Percentiles rank a stretch among this genome's conserved stretches.
Conservation (phyloP, 352 stramenopile genomes). For the Poterioochromonas sp. region DNA sequence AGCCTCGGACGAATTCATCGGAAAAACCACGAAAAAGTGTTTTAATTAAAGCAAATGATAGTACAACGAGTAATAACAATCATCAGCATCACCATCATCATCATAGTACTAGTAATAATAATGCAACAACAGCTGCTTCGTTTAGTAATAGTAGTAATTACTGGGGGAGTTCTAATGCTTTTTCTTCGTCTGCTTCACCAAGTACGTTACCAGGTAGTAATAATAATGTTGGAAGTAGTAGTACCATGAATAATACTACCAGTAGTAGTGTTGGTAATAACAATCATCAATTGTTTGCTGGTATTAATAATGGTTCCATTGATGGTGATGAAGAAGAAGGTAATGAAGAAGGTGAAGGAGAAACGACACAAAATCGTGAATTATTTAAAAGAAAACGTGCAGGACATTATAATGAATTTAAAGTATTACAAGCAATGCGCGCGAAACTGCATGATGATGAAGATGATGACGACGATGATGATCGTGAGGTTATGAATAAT, state of each 20-base stretch:
- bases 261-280: neutral
- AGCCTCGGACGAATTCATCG: no score
- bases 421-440: slow-evolving; percentile 24
- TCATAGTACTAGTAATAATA: neutral
- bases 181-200: neutral
- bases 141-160: neutral
- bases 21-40: no score
- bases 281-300: neutral
- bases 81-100: no score
- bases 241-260: neutral
- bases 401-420: slow-evolving; percentile 28
- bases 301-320: neutral
- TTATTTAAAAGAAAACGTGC: neutral
- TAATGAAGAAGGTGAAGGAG: neutral
- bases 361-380: neutral
- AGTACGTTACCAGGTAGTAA: neutral
- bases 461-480: slow-evolving; percentile 24
- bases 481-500: no score
- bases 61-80: no score
- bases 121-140: neutral
- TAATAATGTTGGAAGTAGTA: neutral
- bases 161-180: no score
- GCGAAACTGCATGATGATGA: neutral
- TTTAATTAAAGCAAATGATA: no score
- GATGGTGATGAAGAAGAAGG: neutral